phyloP scores from a whole-genome alignment of 352 stramenopile species.

The Pythium rishiriense region DNA sequence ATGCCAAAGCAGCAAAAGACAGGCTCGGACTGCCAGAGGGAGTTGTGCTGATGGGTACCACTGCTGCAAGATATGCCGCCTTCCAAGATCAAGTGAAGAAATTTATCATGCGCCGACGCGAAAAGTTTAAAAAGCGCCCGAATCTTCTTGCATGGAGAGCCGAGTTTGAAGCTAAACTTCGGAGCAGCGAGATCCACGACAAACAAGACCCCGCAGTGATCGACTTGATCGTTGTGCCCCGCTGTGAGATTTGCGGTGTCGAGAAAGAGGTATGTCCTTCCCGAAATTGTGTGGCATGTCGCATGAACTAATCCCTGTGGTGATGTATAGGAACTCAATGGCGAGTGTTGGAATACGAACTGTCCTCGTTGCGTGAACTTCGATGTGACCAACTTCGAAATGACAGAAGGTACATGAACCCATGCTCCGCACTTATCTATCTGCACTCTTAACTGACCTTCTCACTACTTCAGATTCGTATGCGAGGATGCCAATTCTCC shows the following conservation, averaged over 20 bases:
- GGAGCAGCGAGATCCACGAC: constrained; percentile 57
- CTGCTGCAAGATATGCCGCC: constrained; percentile 67
- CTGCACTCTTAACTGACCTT: not conserved
- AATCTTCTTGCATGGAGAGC: constrained; percentile 80
- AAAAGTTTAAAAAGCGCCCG: constrained; percentile 85
- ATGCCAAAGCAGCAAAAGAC: constrained; percentile 65
- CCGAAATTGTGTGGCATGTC: not conserved
- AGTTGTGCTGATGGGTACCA: constrained; percentile 81
- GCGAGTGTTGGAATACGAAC: constrained; percentile 73
- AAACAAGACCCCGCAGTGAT: constrained; percentile 54
- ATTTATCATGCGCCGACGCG: constrained; percentile 77
- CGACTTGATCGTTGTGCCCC: constrained; percentile 68
- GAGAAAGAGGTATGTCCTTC: constrained; percentile 68
- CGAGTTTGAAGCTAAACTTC: constrained; percentile 62
- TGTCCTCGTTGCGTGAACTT: constrained; percentile 75
- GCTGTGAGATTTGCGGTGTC: constrained; percentile 79
- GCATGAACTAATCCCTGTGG: not conserved
- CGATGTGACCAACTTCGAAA: constrained; percentile 56
- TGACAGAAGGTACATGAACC: constrained; percentile 30
- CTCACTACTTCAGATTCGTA: constrained; percentile 29
- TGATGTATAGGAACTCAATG: constrained; percentile 46
- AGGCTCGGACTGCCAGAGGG: constrained; percentile 71
- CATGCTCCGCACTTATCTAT: not conserved
- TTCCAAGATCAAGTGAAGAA: constrained; percentile 88
- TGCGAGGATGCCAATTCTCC: constrained; percentile 56